A percentile compares a stretch with the other conserved stretches of the same genome.
These are phyloP conservation scores for Trichophyton simii DNA, from an alignment of 2,329 filamentous ascomycete genomes.

Conservation along the genomic window DNA sequence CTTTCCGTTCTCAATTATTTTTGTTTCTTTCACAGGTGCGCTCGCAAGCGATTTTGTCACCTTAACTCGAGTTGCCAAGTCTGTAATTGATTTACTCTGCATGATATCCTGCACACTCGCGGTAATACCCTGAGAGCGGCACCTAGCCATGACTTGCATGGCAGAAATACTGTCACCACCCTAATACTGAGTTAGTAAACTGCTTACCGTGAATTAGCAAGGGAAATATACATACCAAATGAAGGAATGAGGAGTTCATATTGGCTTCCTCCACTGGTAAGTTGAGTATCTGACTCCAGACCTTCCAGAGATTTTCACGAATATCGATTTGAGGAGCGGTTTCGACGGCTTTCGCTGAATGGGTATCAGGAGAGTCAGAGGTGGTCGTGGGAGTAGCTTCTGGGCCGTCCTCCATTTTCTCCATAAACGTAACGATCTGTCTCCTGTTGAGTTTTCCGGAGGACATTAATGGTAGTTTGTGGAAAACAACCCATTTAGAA, in stretches of 20 bases:
- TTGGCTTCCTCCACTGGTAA: slow-evolving; percentile 14
- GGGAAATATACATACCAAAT: slow-evolving; percentile 11
- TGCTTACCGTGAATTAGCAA: slow-evolving; percentile 5
- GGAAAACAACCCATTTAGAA: slow-evolving; percentile 14
- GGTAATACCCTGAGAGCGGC: slow-evolving; percentile 11
- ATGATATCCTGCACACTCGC: slow-evolving; percentile 15
- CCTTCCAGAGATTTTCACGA: slow-evolving; percentile 8
- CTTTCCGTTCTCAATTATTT: slow-evolving; percentile 5
- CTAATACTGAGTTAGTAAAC: slow-evolving; percentile 8
- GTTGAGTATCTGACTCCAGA: slow-evolving; percentile 17
- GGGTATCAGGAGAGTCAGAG: background rate
- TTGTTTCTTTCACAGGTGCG: background rate
- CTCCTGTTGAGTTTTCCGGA: slow-evolving; percentile 19
- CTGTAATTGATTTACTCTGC: slow-evolving; percentile 9
- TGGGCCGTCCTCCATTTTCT: slow-evolving; percentile 6
- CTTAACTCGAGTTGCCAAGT: slow-evolving; percentile 8
- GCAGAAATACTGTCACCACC: slow-evolving; percentile 22
- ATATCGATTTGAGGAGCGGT: slow-evolving; percentile 2
- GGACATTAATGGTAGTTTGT: slow-evolving; percentile 15
- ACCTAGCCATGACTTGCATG: slow-evolving; percentile 17
- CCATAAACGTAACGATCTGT: slow-evolving; percentile 13
- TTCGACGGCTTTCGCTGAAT: background rate
- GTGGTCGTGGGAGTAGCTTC: background rate
- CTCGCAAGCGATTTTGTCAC: background rate
- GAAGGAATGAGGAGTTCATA: slow-evolving; percentile 21